These are phyloP conservation scores for Xylariaceae sp. DNA, from an alignment of 2,329 filamentous ascomycete species.

Conservation along the genomic window DNA sequence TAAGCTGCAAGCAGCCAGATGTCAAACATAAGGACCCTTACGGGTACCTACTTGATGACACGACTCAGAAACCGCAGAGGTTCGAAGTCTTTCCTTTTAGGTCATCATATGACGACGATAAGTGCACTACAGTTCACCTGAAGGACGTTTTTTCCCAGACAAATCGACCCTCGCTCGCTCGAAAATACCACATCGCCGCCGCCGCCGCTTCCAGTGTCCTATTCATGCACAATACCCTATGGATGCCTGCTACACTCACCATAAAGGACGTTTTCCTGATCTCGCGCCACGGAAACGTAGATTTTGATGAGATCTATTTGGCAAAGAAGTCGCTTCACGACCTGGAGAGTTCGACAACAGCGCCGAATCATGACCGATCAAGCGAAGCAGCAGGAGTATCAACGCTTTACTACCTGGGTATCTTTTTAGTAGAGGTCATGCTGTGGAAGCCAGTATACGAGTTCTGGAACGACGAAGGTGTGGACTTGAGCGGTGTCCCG, in stretches of 20 bases:
- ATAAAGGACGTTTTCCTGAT: constrained; percentile 21
- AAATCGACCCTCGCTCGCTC: constrained; percentile 11
- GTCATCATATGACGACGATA: not conserved
- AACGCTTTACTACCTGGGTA: constrained; percentile 11
- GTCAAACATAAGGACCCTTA: not conserved
- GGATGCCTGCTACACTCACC: constrained; percentile 20
- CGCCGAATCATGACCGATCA: not conserved
- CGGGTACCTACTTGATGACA: constrained; percentile 14
- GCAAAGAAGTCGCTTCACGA: not conserved
- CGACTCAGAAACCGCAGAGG: constrained; percentile 1
- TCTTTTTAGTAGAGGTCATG: constrained; percentile 17
- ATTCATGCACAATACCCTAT: constrained; percentile 25
- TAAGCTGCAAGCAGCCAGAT: constrained; percentile 2
- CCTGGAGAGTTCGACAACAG: not conserved
- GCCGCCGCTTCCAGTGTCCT: constrained; percentile 24
- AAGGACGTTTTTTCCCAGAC: constrained; percentile 5
- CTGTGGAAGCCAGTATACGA: constrained; percentile 17
- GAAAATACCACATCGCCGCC: constrained; percentile 21
- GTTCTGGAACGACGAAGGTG: constrained; percentile 14
- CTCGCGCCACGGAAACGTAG: constrained; percentile 9
- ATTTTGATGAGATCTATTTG: constrained; percentile 17
- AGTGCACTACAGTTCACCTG: not conserved
- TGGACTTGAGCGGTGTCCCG: constrained; percentile 2
- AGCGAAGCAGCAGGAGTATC: constrained; percentile 6
- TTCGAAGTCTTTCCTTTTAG: constrained; percentile 13